phyloP scores from a whole-genome alignment of 2,329 filamentous ascomycete species.

The Monilinia fructicola region DNA sequence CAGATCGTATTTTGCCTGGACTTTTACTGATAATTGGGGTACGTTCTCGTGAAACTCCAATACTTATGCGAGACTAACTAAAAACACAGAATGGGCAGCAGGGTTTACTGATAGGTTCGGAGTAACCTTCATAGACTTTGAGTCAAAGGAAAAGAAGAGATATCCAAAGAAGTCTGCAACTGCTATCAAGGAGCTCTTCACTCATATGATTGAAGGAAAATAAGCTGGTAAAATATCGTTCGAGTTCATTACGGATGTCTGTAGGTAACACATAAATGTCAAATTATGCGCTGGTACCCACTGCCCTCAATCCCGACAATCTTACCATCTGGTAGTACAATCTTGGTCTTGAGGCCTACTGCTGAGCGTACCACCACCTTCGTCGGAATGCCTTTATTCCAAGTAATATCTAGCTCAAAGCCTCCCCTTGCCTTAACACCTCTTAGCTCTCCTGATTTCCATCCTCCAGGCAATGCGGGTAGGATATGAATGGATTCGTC shows the following conservation, averaged over 20 bases:
- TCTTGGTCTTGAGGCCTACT: not conserved
- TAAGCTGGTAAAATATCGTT: not conserved
- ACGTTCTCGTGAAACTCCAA: not conserved
- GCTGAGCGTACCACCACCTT: not conserved
- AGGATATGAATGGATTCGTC: slow-evolving; percentile 26
- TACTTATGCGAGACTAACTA: not conserved
- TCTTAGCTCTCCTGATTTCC: not conserved
- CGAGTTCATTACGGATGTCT: not conserved
- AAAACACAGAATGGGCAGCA: slow-evolving; percentile 53
- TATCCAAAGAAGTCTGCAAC: slow-evolving; percentile 79
- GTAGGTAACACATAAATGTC: not conserved
- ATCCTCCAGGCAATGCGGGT: slow-evolving; percentile 10
- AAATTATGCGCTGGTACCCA: slow-evolving; percentile 5
- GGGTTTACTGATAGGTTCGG: slow-evolving; percentile 83
- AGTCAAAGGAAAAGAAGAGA: slow-evolving; percentile 67
- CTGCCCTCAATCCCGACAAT: not conserved
- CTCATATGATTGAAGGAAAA: slow-evolving; percentile 64
- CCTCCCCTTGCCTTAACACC: slow-evolving; percentile 2
- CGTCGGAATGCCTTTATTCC: not conserved
- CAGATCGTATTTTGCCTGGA: slow-evolving; percentile 81
- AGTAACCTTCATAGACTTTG: slow-evolving; percentile 78
- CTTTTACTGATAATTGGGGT: slow-evolving; percentile 62
- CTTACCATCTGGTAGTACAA: slow-evolving; percentile 3
- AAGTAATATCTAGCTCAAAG: slow-evolving; percentile 5
- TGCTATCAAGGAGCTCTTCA: slow-evolving; percentile 69